Base-by-base conservation (phyloP, 176 grass and related monocot species). In the Dactylis glomerata region DNA sequence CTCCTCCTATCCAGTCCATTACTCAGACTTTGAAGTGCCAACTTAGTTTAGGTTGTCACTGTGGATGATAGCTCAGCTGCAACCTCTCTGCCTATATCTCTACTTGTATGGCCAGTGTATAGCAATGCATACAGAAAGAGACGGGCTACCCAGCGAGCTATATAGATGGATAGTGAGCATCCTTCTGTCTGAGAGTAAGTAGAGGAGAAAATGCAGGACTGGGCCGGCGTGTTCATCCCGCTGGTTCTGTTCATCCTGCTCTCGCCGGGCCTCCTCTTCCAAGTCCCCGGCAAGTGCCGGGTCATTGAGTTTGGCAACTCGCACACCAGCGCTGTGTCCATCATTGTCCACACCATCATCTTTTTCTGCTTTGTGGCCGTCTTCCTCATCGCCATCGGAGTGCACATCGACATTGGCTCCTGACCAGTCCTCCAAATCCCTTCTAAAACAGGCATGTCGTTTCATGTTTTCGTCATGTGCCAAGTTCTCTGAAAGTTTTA, bases 261-360 rank as follows among this genome's bases (percentile, higher is more conserved):
- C 6, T 86, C 85, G 19, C 92, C 92, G 20, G 86, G 92, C 1
- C 81, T 93, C 6, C 92, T 93, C 46, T 88, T 93, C 81, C 92
- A 91, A 71, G 23, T 91, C 5, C 88, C 92, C 1, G 88, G 88
- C 30, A 85, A 81, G 78, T 69, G 80, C 40, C 88, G 74, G 16
- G 2, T 84, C 50, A 31, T 91, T 17, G 92, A 93, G 46, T 93
- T 88, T 46, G 88, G 88, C 57, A 91, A 90, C 58, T 87, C 90
- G 55, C 85, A 90, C 14, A 93, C 88, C 42, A 93, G 92, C 73
- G 77, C 54, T 3, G 3, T 86, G 1, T 86, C 92, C 72, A 93
- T 93, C 61, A 17, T 93, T 55, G n/a, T 93, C 86, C 92, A 93
- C 22, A 57, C 85, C 28, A 62, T 91, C 5, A 71, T 93, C 79